Evolutionary conservation across 352 stramenopile genomes (phyloP), one percentile per base, ranked within the genome.

Genomic region (Blastocystis sp.): DNA sequence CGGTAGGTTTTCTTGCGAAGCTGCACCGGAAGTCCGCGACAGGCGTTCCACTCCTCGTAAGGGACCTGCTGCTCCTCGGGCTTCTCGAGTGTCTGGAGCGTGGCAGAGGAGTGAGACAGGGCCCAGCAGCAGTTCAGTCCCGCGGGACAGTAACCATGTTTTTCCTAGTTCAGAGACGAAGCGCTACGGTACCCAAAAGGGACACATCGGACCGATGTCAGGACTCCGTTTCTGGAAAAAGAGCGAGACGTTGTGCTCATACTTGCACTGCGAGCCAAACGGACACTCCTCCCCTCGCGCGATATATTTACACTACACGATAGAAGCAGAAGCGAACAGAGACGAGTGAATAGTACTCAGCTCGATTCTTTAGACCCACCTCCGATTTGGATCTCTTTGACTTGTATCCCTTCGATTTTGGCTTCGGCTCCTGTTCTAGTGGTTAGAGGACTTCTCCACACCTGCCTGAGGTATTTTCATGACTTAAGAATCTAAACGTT

Each of bases 41-140:
- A 45, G 15, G 9, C 39, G 20, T 37, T 29, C 20, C 39, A 18
- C 54, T 80, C 70, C 26, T 64, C 43, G 5, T 61, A 61, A 9
- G 70, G 70, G 7, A 45, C 41, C 43, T 80, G 70, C 23, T 80
- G 45, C 3, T 20, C 43, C 8, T 62, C 20, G 0, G 43, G 43
- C 54, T 62, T 80, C 26, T 66, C 45, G 37, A 80, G 39, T 1
- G 29, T 7, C 55, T 37, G 9, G 55, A 61, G 41, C 11, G 53
- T 5, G 11, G 11, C 18, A 62, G 8, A 23, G 8, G 70, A 63
- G 55, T 80, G 70, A n/a, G 70, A 80, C 23, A 39, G 20, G 3
- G 70, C 70, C 70, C 70, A 80, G 8, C 70, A 53, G 50, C 70
- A 80, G 7, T 61, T 80, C 39, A 80, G 13, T 80, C 70, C 70